Evolutionary conservation across 768 basidiomycete genomes (phyloP), one percentile per base, ranked within the genome.

Genomic region (Russula foetens): DNA sequence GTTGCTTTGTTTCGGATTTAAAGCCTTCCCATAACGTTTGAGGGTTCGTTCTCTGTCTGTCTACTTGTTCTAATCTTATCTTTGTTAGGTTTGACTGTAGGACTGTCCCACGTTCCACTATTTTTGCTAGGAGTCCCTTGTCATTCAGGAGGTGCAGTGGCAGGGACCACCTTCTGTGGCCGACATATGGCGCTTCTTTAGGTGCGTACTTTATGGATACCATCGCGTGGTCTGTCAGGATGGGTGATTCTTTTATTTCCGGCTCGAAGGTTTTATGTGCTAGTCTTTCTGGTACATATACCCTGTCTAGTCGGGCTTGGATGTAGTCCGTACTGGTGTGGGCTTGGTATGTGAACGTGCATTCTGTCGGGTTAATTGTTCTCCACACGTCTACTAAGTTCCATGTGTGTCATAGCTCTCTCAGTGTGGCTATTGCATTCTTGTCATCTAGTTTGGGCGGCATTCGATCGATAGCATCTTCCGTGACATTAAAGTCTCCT

Each of bases 121-220:
- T 19, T 14, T 29, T 3, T 0, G 0, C 11, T 2, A 46, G 15
- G 0, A 56, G 19, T 28, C 29, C n/a, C 0, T 41, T 29, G 5
- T 29, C 1, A 1, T 33, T 35, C 39, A n/a, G n/a, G n/a, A n/a
- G n/a, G n/a, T n/a, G n/a, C n/a, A n/a, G n/a, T n/a, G n/a, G n/a
- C n/a, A n/a, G n/a, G n/a, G n/a, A n/a, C n/a, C n/a, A n/a, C n/a
- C n/a, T n/a, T n/a, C n/a, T n/a, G n/a, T n/a, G n/a, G n/a, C n/a
- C n/a, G n/a, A n/a, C n/a, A n/a, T n/a, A n/a, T n/a, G n/a, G n/a
- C n/a, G n/a, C n/a, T n/a, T n/a, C n/a, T n/a, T n/a, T n/a, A n/a
- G n/a, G n/a, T n/a, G n/a, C n/a, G n/a, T n/a, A n/a, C n/a, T n/a
- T 48, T 0, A 35, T 8, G 1, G 9, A 0, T 0, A 53, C 44